Conservation (phyloP, 495 filamentous ascomycete species). For the Amorphotheca resinae region DNA sequence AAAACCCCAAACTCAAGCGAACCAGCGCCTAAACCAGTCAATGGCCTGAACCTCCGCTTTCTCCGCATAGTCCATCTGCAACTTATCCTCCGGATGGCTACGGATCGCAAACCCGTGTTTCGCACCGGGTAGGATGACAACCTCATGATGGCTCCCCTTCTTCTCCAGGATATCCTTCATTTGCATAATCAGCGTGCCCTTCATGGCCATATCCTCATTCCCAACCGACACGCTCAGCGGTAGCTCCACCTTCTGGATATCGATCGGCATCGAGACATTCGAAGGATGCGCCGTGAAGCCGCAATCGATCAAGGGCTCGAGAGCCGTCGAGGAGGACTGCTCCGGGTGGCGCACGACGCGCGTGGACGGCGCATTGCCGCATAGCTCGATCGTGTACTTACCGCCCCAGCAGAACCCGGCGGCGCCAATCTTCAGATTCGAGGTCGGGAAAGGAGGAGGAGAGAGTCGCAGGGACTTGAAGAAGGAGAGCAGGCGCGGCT, state of each 20-base stretch:
- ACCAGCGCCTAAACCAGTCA: constrained; percentile 30
- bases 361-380: constrained; percentile 20
- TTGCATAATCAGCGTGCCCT: constrained; percentile 25
- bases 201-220: constrained; percentile 36
- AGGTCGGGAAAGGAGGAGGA: constrained; percentile 13
- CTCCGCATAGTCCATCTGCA: constrained; percentile 30
- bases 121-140: constrained; percentile 42
- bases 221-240: constrained; percentile 46
- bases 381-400: constrained; percentile 32
- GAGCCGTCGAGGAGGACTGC: constrained; percentile 15
- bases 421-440: constrained; percentile 26
- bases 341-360: constrained; percentile 13
- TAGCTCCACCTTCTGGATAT: constrained; percentile 37
- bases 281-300: constrained; percentile 45
- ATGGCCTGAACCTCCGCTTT: constrained; percentile 43
- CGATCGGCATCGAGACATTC: constrained; percentile 35
- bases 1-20: constrained; percentile 1
- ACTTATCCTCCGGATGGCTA: constrained; percentile 29
- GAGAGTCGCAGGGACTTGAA: constrained; percentile 30
- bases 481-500: constrained; percentile 36
- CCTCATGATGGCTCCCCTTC: constrained; percentile 32
- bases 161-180: constrained; percentile 32
- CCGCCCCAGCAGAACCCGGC: constrained; percentile 54
- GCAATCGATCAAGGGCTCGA: constrained; percentile 33
- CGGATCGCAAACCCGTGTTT: constrained; percentile 51